phyloP scores from a whole-genome alignment of 768 basidiomycete genomes.

The Coprinellus micaceus region DNA sequence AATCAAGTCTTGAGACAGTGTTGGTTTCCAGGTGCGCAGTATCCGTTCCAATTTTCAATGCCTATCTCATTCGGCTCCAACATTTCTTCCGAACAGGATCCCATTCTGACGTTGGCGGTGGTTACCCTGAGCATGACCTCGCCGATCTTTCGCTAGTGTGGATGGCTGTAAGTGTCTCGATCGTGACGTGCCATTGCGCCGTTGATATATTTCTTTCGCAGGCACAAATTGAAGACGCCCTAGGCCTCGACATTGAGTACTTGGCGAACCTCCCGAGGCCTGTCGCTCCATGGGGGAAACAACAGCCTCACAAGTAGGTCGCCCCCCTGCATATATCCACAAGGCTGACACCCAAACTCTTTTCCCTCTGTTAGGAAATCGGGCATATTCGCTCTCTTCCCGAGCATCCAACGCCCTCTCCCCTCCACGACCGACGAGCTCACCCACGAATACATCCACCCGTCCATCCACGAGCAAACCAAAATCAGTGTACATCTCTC shows the following conservation, averaged over 20 bases:
- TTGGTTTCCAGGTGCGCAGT: constrained; percentile 60
- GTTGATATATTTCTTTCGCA: constrained; percentile 20
- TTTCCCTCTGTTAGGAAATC: constrained; percentile 16
- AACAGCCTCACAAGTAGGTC: constrained; percentile 60
- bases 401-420: constrained; percentile 42
- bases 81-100: background rate
- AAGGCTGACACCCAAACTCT: constrained; percentile 1
- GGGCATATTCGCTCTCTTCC: constrained; percentile 52
- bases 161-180: constrained; percentile 52
- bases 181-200: background rate
- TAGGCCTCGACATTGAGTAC: constrained; percentile 57
- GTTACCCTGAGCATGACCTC: constrained; percentile 64
- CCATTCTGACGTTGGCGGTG: constrained; percentile 44
- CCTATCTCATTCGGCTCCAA: no score
- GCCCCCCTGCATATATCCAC: background rate
- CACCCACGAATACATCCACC: constrained; percentile 60
- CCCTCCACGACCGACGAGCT: constrained; percentile 41
- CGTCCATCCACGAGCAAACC: constrained; percentile 51
- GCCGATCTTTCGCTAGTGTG: constrained; percentile 60
- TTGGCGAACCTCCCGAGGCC: constrained; percentile 47
- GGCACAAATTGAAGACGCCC: constrained; percentile 54
- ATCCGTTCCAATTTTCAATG: no score
- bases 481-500: constrained; percentile 30
- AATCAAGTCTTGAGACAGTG: constrained; percentile 58
- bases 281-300: constrained; percentile 56